Base-by-base conservation (phyloP, 2,329 filamentous ascomycete species). In the Dactylellina parvicollis region DNA sequence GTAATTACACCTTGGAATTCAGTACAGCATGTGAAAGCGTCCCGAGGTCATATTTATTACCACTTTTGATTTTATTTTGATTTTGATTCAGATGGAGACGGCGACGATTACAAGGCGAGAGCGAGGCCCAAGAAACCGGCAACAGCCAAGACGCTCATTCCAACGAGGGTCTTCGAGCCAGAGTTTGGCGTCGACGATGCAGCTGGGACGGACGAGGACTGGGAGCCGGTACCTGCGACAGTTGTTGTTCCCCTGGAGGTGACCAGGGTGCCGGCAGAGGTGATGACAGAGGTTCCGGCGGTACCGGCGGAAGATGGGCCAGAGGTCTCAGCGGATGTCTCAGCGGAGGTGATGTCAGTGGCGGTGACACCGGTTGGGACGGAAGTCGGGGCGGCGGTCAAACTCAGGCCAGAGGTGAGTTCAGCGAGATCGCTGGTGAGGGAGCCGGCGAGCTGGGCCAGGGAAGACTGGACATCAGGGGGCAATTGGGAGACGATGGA, bases 21-120 rank as follows among this genome's bases (percentile, higher is more conserved):
- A n/a, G n/a, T n/a, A n/a, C n/a, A n/a, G n/a, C n/a, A n/a, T n/a
- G n/a, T n/a, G n/a, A n/a, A n/a, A n/a, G n/a, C n/a, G n/a, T n/a
- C n/a, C n/a, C n/a, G n/a, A n/a, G n/a, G n/a, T n/a, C n/a, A n/a
- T n/a, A n/a, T n/a, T n/a, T n/a, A n/a, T n/a, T n/a, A n/a, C n/a
- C n/a, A n/a, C n/a, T n/a, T n/a, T n/a, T n/a, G n/a, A n/a, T n/a
- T n/a, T n/a, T n/a, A n/a, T n/a, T n/a, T n/a, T n/a, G n/a, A n/a
- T n/a, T n/a, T n/a, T n/a, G n/a, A n/a, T n/a, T n/a, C n/a, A n/a
- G n/a, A n/a, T n/a, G n/a, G n/a, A n/a, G n/a, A n/a, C n/a, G n/a
- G n/a, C n/a, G n/a, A n/a, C n/a, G n/a, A n/a, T 65, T 72, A 72
- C 59, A 72, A 52, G 18, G 67, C 67, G 16, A 72, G 16, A 44